phyloP scores from a whole-genome alignment of 1,284 basidiomycete species.

The Kwoniella shivajii region DNA sequence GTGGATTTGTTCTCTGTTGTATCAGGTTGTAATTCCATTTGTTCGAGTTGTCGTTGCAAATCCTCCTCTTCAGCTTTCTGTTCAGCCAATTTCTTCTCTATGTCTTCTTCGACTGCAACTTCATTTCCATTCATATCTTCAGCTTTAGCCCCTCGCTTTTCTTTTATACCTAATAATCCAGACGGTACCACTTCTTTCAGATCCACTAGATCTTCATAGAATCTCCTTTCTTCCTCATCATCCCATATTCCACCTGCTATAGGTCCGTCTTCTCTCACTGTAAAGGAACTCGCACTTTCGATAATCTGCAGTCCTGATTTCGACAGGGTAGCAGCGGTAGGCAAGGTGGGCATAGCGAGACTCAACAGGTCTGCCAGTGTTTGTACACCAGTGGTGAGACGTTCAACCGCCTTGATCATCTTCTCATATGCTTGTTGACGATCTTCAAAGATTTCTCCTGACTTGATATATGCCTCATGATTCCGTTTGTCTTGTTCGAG shows the following conservation, averaged over 20 bases:
- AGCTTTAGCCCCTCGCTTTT: constrained; percentile 48
- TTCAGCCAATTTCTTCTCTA: constrained; percentile 38
- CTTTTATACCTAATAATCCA: constrained; percentile 79
- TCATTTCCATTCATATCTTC: constrained; percentile 28
- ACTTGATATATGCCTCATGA: constrained; percentile 97
- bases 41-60: constrained; percentile 54
- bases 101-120: constrained; percentile 20
- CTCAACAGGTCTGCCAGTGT: constrained; percentile 86
- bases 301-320: constrained; percentile 57
- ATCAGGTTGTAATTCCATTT: constrained; percentile 37
- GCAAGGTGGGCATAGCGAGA: constrained; percentile 76
- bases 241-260: constrained; percentile 87
- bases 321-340: constrained; percentile 63
- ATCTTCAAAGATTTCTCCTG: constrained; percentile 98
- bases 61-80: constrained; percentile 58
- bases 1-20: background rate
- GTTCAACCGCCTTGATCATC: constrained; percentile 94
- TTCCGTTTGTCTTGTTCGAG: constrained; percentile 96
- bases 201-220: constrained; percentile 93
- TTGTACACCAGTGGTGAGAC: constrained; percentile 80
- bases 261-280: constrained; percentile 62
- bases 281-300: constrained; percentile 54
- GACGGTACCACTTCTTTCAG: constrained; percentile 88
- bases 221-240: constrained; percentile 93
- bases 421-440: constrained; percentile 97